Evolutionary conservation across 129 eudicot genomes (phyloP).

Genomic region (Lactuca sativa): DNA sequence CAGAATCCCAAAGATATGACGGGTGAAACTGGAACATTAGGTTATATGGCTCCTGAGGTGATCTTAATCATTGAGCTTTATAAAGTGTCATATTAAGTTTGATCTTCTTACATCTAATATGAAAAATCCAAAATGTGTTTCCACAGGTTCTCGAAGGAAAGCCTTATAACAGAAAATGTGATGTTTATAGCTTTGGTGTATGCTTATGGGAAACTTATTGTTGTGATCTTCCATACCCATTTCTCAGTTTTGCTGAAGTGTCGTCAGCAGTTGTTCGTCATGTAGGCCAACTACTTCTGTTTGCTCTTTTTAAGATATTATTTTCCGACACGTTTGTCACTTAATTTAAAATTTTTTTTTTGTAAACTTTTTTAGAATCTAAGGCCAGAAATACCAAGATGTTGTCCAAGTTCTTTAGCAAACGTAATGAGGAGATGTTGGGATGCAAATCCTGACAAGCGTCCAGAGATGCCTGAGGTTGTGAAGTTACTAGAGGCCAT

Average conservation of each 20-base stretch:
- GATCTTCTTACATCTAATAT: neutral
- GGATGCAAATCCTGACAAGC: constrained; percentile 81
- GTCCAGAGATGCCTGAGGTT: constrained; percentile 92
- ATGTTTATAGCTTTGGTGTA: constrained; percentile 88
- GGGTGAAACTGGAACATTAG: constrained; percentile 92
- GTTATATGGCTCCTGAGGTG: constrained; percentile 99
- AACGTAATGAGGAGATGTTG: constrained; percentile 80
- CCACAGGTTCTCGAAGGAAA: constrained; percentile 84
- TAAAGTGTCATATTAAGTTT: neutral
- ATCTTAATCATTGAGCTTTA: neutral
- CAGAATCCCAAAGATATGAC: constrained; percentile 92
- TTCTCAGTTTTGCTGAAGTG: constrained; percentile 74
- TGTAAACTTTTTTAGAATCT: constrained; percentile 45
- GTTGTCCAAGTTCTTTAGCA: constrained; percentile 78
- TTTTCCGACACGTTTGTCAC: neutral
- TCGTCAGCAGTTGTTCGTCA: constrained; percentile 85
- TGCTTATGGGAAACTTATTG: constrained; percentile 98
- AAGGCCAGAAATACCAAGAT: constrained; percentile 84
- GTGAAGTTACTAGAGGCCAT: constrained; percentile 70
- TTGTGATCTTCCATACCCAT: constrained; percentile 77
- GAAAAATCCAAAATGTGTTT: neutral
- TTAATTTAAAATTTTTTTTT: neutral
- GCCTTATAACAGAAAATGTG: constrained; percentile 87
- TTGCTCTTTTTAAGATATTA: neutral
- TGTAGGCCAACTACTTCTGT: constrained; percentile 37